Evolutionary conservation across 768 basidiomycete genomes (phyloP).

Genomic region (Lactifluus subvellereus): DNA sequence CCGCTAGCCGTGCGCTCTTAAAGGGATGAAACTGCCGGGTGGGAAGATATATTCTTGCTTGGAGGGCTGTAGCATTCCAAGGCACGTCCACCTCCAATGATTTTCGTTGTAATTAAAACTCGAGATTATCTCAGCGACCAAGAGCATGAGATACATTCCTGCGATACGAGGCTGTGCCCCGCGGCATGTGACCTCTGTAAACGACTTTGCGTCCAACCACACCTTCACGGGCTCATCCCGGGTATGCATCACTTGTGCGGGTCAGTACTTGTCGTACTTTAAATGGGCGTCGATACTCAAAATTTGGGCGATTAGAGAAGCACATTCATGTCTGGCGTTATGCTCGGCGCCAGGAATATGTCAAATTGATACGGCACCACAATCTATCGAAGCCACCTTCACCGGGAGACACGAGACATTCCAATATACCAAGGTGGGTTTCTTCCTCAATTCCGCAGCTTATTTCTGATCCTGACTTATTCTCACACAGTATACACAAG

Average conservation of each 20-base stretch:
- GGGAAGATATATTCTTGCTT: conserved; percentile 17
- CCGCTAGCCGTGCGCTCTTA: conserved; percentile 20
- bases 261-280: conserved; percentile 30
- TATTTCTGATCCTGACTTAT: neutral
- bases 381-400: conserved; percentile 57
- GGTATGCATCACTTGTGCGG: conserved; percentile 50
- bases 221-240: conserved; percentile 45
- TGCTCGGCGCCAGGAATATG: conserved; percentile 49
- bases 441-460: too few relatives aligned
- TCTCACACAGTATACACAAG: conserved; percentile 45
- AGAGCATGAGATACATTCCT: conserved; percentile 43
- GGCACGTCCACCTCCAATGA: neutral
- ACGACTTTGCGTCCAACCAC: conserved; percentile 48
- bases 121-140: conserved; percentile 34
- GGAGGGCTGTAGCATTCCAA: conserved; percentile 11
- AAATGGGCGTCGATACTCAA: neutral
- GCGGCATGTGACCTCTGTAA: conserved; percentile 50
- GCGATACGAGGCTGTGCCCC: conserved; percentile 50
- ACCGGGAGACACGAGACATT: conserved; percentile 55
- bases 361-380: conserved; percentile 52
- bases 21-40: neutral
- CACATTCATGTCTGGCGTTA: conserved; percentile 40
- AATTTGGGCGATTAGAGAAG: conserved; percentile 36
- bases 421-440: conserved; percentile 54
- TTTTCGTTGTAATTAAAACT: neutral